A percentile compares a stretch with the other conserved stretches of the same genome.
These are phyloP conservation scores for Incumbomyces lentus DNA, from an alignment of 2,329 filamentous ascomycete genomes.

Conservation along the genomic window DNA sequence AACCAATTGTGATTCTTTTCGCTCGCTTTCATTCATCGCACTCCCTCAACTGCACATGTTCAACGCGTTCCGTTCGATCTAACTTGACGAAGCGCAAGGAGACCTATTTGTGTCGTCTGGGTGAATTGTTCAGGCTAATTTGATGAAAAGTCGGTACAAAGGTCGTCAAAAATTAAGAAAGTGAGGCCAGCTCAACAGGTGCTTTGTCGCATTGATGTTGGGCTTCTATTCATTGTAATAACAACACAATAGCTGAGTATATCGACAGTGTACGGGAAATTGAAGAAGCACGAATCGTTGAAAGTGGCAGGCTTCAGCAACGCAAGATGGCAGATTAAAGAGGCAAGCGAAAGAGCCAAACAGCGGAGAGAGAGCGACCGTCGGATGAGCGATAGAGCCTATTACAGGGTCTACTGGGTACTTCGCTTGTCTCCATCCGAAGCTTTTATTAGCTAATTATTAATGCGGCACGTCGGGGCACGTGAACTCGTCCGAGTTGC, in stretches of 20 bases:
- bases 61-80: not conserved
- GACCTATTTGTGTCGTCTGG: not conserved
- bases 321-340: conserved; percentile 4
- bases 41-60: conserved; percentile 3
- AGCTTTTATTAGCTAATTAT: too few relatives aligned
- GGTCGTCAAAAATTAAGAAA: not conserved
- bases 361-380: not conserved
- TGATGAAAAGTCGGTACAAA: not conserved
- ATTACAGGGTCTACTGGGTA: too few relatives aligned
- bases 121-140: not conserved
- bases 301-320: conserved; percentile 4
- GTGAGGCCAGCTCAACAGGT: conserved; percentile 6
- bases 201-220: not conserved
- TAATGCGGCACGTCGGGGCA: too few relatives aligned
- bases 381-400: not conserved
- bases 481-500: too few relatives aligned
- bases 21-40: conserved; percentile 8
- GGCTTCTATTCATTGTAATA: not conserved
- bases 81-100: not conserved
- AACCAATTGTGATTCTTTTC: conserved; percentile 1
- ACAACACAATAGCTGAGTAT: not conserved
- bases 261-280: conserved; percentile 1
- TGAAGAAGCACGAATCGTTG: not conserved
- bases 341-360: conserved; percentile 1
- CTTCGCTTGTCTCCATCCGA: too few relatives aligned